Base-by-base conservation (phyloP, 257 asterid genomes). In the Solanum boliviense region DNA sequence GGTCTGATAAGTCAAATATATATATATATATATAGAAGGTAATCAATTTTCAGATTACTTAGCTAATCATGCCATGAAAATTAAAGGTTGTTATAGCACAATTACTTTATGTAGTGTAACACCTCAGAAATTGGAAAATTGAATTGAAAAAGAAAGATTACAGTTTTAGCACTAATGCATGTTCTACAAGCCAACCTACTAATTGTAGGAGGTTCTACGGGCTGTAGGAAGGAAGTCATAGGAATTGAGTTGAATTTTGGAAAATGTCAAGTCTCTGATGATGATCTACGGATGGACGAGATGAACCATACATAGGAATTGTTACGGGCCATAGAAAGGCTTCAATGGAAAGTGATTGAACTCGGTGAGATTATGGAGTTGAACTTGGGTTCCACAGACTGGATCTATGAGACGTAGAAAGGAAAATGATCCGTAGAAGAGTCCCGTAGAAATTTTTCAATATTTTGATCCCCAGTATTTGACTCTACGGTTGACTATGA, bases 351-450 rank as follows among this genome's bases (percentile, higher is more conserved):
- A 16, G 62, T 52, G 62, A 52, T 16, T 52, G n/a, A 18, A 52
- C 62, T 16, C 9, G 4, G 9, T 52, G 62, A 52, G 62, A 52
- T 52, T 52, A 0, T 2, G n/a, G n/a, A 18, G 1, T 52, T 52
- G n/a, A 52, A 52, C 62, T 52, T 52, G n/a, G n/a, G 62, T 52
- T 52, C 62, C 18, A 16, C 9, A 18, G 1, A 18, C 0, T 52
- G 4, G n/a, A 9, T 52, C 9, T 52, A 52, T 52, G n/a, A 52
- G 62, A 16, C 4, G 1, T 18, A 52, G n/a, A 52, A 52, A 52
- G 62, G 4, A 16, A 0, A 18, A 18, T 0, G 10, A 56, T 56
- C n/a, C 0, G 8, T 18, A 56, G 4, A 56, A 56, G n/a, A 0
- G n/a, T 56, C 65, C n/a, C 10, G 0, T 18, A 18, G n/a, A 56